Base-by-base conservation (phyloP, 768 basidiomycete genomes). In the Hygrocybe punicea region DNA sequence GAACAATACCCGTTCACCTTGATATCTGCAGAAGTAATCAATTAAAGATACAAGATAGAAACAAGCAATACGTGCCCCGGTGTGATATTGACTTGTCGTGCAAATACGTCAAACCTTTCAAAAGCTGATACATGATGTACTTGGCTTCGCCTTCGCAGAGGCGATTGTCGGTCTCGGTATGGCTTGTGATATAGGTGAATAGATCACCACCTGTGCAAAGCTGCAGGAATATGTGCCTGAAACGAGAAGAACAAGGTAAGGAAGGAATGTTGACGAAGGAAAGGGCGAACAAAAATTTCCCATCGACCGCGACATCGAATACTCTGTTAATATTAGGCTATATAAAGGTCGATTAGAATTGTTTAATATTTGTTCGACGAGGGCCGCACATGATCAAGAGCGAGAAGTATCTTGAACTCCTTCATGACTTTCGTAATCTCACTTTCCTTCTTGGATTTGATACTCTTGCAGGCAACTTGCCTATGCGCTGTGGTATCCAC, bases 381-480 rank as follows among this genome's bases (percentile, higher is more conserved):
- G n/a, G 25, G 6, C 67, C 82, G 60, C 63, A 90, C 91, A 69
- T 92, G 91, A 60, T 84, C 77, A 33, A 93, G 72, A 7, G 79
- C 80, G 66, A 84, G 84, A 17, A 93, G 71, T 50, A 93, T 86
- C 50, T 80, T 80, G 25, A 90, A 86, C 71, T 93, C 90, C 63
- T 89, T 92, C 84, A 86, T 84, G 19, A 87, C 81, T 62, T 58
- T 55, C 25, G 16, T 83, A 80, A 82, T 68, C 45, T 88, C 86
- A 48, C 78, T 78, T 19, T 80, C 81, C 52, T 79, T 81, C 67
- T 83, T 84, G 1, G 76, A 80, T 61, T 81, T 83, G 65, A 93
- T 87, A 57, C 84, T 90, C 69, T 93, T 93, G 69, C 90, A 92
- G 19, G 91, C 91, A 24, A 90, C 87, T 71, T 93, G 91, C 44